phyloP scores from a whole-genome alignment of 306 rosid genomes.

The Rubus parviflorus region DNA sequence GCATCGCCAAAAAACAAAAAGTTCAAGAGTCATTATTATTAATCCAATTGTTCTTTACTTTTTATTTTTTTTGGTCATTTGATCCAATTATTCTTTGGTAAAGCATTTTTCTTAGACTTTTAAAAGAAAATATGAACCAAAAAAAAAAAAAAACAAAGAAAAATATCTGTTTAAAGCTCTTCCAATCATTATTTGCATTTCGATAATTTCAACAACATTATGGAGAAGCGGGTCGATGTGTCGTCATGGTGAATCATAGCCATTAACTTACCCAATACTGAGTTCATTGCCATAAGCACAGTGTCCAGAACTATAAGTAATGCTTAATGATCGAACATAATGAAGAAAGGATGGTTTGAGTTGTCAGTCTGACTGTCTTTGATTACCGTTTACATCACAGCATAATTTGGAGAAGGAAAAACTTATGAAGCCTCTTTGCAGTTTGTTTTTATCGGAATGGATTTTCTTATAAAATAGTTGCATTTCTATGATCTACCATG shows the following conservation, averaged over 20 bases:
- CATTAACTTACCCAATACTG: not conserved
- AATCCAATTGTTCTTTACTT: too few relatives aligned
- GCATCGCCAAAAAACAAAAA: too few relatives aligned
- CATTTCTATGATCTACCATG: not conserved
- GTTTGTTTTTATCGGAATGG: not conserved
- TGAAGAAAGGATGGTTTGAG: not conserved
- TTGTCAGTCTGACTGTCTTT: not conserved
- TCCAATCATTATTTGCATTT: not conserved
- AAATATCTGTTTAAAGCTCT: not conserved
- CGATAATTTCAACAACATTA: not conserved
- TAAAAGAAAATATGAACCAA: not conserved
- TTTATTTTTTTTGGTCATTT: too few relatives aligned
- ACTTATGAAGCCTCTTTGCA: not conserved
- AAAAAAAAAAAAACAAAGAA: too few relatives aligned
- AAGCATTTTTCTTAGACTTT: too few relatives aligned
- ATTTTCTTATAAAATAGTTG: not conserved
- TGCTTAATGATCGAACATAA: not conserved
- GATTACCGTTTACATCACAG: not conserved
- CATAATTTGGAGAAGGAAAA: not conserved
- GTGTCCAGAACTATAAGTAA: not conserved
- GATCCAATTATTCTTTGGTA: too few relatives aligned
- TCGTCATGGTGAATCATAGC: too few relatives aligned
- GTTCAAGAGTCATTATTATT: too few relatives aligned
- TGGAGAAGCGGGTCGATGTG: not conserved
- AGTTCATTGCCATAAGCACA: not conserved